These are phyloP conservation scores for Leucocoprinus birnbaumii DNA, from an alignment of 768 basidiomycete species.

Conservation along the genomic window DNA sequence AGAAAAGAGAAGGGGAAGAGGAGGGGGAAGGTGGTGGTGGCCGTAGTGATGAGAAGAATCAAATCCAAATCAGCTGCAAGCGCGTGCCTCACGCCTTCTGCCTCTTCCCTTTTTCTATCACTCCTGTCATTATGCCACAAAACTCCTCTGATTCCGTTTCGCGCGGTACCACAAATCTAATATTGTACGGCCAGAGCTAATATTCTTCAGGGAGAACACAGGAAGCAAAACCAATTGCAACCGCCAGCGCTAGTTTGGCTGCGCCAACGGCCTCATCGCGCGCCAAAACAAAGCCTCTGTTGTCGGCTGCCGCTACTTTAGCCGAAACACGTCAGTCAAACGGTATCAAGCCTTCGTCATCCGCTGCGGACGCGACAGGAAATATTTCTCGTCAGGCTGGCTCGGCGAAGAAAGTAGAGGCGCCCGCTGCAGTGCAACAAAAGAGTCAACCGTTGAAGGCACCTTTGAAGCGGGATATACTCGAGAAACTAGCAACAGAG, in stretches of 20 bases:
- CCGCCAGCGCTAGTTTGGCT: slow-evolving; percentile 12
- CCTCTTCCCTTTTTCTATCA: background rate
- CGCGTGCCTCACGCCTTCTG: slow-evolving; percentile 6
- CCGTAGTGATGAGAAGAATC: slow-evolving; percentile 6
- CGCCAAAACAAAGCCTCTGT: slow-evolving; percentile 3
- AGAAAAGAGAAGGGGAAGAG: background rate
- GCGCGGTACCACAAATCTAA: slow-evolving; percentile 14
- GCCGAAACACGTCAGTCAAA: background rate
- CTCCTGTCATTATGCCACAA: background rate
- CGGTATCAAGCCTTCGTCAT: background rate
- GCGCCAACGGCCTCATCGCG: background rate
- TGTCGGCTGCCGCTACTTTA: slow-evolving; percentile 14
- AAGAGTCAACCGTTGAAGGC: slow-evolving; percentile 1
- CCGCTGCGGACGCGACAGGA: background rate
- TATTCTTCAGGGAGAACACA: slow-evolving; percentile 22
- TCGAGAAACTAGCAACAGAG: too few species aligned
- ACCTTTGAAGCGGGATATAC: too few species aligned
- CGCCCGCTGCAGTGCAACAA: background rate
- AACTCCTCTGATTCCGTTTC: background rate
- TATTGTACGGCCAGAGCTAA: slow-evolving; percentile 16
- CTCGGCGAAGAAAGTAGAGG: background rate
- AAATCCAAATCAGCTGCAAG: slow-evolving; percentile 11
- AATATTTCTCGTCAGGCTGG: background rate
- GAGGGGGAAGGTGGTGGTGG: background rate
- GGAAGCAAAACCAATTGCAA: slow-evolving; percentile 19